Evolutionary conservation across 495 filamentous ascomycete genomes (phyloP), one percentile per base, ranked within the genome.

Genomic region (Daldinia caldariorum): DNA sequence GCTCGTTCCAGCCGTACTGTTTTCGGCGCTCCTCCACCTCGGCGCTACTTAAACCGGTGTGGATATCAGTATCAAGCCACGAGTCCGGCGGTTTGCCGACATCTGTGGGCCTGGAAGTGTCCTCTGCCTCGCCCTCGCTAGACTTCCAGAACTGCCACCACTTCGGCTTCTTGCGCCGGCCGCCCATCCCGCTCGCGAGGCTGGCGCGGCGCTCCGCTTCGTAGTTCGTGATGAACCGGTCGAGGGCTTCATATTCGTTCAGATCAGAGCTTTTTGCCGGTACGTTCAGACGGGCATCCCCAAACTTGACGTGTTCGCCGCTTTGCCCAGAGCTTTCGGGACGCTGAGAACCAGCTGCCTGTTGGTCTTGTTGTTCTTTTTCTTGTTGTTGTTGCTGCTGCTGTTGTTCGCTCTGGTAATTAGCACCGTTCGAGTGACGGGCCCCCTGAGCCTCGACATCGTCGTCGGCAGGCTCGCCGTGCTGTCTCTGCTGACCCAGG

Each of bases 61-160:
- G 83, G 72, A 92, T 87, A 63, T 93, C 89, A 66, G 90, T 90
- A 38, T 89, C 82, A 60, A 92, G 81, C 91, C 90, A 93, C 14
- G 91, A 86, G n/a, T 89, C 87, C 29, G 90, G 89, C 49, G 84
- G 83, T 47, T 88, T 85, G 67, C 88, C 86, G 53, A 64, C 41
- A 1, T 65, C 50, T 26, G 75, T 63, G 49, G 72, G 75, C 10
- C 53, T 22, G 1, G 20, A 50, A 60, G 47, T 77, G 63, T 57
- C 77, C n/a, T 80, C 81, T 35, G 76, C 67, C 51, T 69, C 72
- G 31, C 79, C 78, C 18, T 63, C 66, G 41, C 65, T 60, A 57
- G 81, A 69, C 51, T 80, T 79, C 82, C 87, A 88, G 78, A 91
- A 89, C 67, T 83, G 89, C 80, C 80, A 87, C 68, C 83, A 83